Percentiles rank a stretch among this genome's conserved stretches.
These are phyloP conservation scores for Mucor irregularis DNA, from an alignment of 371 early-diverging fungal species.

Conservation along the genomic window DNA sequence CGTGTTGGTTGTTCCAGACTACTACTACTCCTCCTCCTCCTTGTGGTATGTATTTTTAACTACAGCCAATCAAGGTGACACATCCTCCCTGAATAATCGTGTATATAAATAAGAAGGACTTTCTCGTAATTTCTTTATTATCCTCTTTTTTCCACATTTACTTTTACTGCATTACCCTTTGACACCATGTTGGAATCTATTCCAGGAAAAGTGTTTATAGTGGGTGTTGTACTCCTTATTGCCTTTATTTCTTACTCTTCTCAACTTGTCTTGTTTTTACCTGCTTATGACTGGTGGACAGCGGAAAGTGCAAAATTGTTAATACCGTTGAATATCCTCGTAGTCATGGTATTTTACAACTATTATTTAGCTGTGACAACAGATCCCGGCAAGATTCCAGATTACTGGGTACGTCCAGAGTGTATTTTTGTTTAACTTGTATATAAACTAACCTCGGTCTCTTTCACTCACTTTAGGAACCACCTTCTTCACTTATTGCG, in stretches of 20 bases:
- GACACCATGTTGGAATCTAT: conserved; percentile 38
- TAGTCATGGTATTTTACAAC: conserved; percentile 73
- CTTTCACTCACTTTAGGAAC: conserved; percentile 43
- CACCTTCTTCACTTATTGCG: conserved; percentile 33
- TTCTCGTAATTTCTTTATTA: conserved; percentile 51
- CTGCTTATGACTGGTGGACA: conserved; percentile 35
- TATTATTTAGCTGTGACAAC: conserved; percentile 79
- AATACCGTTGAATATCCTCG: conserved; percentile 63
- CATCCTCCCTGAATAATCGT: no score
- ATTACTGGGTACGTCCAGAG: conserved; percentile 65
- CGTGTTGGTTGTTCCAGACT: no score
- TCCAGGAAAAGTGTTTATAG: conserved; percentile 46
- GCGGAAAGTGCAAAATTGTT: conserved; percentile 15
- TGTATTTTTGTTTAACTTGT: neutral
- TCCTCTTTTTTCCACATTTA: no score
- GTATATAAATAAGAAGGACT: no score
- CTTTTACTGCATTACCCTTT: neutral
- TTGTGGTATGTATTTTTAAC: no score
- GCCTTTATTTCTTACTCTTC: conserved; percentile 46
- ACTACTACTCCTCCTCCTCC: no score
- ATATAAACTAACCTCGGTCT: no score
- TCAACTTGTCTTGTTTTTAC: conserved; percentile 37
- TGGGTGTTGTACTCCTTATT: conserved; percentile 39
- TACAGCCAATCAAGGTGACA: no score
- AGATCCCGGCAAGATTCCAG: conserved; percentile 82